These are phyloP conservation scores for Leccinum subrobustum DNA, from an alignment of 1,284 basidiomycete species.

Conservation along the genomic window DNA sequence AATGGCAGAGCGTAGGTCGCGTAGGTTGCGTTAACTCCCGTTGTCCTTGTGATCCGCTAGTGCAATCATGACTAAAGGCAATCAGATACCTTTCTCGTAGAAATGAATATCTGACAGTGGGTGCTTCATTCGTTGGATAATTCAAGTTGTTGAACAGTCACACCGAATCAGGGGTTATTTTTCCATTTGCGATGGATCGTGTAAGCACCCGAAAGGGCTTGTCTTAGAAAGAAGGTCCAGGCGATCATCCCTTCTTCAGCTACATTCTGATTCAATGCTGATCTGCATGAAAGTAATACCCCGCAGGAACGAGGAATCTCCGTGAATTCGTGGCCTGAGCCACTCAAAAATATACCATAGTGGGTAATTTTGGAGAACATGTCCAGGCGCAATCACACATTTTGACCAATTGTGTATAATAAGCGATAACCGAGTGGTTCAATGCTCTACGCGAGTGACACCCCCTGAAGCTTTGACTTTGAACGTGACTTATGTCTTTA, in stretches of 20 bases:
- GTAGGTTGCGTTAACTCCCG: too few species aligned
- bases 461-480: constrained; percentile 12
- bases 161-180: background rate
- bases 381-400: constrained; percentile 22
- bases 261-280: background rate
- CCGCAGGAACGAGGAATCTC: background rate
- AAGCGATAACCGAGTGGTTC: constrained; percentile 26
- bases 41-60: too few species aligned
- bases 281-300: constrained; percentile 2
- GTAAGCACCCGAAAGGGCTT: background rate
- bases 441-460: constrained; percentile 19
- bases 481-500: constrained; percentile 21
- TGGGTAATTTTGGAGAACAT: constrained; percentile 25
- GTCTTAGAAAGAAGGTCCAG: too few species aligned
- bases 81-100: too few species aligned
- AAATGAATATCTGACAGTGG: too few species aligned
- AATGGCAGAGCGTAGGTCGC: too few species aligned
- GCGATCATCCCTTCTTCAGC: too few species aligned
- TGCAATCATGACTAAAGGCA: too few species aligned
- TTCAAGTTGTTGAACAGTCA: too few species aligned
- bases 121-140: too few species aligned
- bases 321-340: constrained; percentile 16
- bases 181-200: constrained; percentile 3
- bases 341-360: constrained; percentile 19
- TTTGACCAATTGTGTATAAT: constrained; percentile 12